Percentiles rank a stretch among this genome's conserved stretches.
phyloP scores from a whole-genome alignment of 768 basidiomycete species.

The Trametes sanguinea region DNA sequence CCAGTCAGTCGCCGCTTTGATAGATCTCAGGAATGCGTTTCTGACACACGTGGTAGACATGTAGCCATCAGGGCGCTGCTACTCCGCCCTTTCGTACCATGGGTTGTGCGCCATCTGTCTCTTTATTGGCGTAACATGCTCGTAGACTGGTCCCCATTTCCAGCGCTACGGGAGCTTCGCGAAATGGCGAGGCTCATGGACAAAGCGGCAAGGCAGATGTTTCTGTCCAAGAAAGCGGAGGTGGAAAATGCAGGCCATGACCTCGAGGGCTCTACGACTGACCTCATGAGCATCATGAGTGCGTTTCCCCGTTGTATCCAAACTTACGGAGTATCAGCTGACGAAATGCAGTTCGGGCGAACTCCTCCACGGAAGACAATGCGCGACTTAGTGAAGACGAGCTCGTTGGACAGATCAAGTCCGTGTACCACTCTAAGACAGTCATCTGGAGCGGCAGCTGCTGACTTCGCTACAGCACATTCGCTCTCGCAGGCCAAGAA shows the following conservation, averaged over 20 bases:
- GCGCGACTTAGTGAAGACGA: constrained; percentile 39
- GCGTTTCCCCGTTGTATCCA: constrained; percentile 2
- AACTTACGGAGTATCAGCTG: background rate
- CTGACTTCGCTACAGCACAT: constrained; percentile 28
- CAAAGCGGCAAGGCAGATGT: constrained; percentile 30
- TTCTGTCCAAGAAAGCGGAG: constrained; percentile 33
- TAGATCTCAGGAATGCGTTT: background rate
- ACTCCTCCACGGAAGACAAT: constrained; percentile 30
- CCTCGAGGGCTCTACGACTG: constrained; percentile 27
- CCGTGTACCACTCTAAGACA: constrained; percentile 7
- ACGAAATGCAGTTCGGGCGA: constrained; percentile 36
- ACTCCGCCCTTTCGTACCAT: constrained; percentile 37
- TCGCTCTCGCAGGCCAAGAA: constrained; percentile 37
- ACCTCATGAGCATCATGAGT: constrained; percentile 46
- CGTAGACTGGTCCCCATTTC: constrained; percentile 36
- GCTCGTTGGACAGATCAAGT: constrained; percentile 43
- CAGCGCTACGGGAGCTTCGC: constrained; percentile 32
- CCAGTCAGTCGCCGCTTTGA: constrained; percentile 28
- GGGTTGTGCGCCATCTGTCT: constrained; percentile 33
- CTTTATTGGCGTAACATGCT: constrained; percentile 32
- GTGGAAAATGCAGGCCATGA: constrained; percentile 16
- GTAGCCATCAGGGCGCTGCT: constrained; percentile 30
- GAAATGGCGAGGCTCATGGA: constrained; percentile 36
- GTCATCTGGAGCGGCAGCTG: no score
- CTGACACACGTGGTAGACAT: constrained; percentile 25